Evolutionary conservation across 805 yeast genomes (phyloP).

Genomic region (Jamesozyma spencerorum): DNA sequence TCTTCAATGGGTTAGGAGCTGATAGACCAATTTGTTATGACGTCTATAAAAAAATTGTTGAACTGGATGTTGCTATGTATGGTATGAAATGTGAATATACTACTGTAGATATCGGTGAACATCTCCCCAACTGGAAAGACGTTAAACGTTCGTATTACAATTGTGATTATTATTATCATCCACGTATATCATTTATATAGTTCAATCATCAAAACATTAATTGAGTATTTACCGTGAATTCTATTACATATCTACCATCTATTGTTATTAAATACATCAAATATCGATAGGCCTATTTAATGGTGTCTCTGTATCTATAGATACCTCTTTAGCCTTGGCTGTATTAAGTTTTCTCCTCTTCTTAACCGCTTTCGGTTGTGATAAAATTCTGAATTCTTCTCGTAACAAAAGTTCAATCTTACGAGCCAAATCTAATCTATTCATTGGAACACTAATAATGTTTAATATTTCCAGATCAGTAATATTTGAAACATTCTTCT

Average conservation of each 20-base stretch:
- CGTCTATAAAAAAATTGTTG: conserved; percentile 77
- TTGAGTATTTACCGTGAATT: neutral
- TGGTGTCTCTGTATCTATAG: neutral
- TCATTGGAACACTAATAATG: conserved; percentile 21
- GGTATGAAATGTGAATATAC: conserved; percentile 60
- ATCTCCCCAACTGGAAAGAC: conserved; percentile 27
- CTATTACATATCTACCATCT: too few species aligned
- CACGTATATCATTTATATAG: conserved; percentile 16
- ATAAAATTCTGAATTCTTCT: conserved; percentile 11
- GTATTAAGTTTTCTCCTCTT: conserved; percentile 7
- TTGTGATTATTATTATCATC: conserved; percentile 29
- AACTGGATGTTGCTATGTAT: conserved; percentile 66
- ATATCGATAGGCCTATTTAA: neutral
- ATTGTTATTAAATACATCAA: neutral
- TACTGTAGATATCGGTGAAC: conserved; percentile 15
- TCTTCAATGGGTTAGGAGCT: conserved; percentile 86
- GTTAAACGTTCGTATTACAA: conserved; percentile 30
- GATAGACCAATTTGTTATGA: conserved; percentile 68
- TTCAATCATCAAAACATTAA: neutral
- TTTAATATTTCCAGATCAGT: conserved; percentile 25
- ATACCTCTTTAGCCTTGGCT: neutral
- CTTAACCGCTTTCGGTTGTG: neutral
- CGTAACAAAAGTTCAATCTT: conserved; percentile 20
- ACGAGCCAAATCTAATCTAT: conserved; percentile 24
- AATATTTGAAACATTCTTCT: conserved; percentile 10